Evolutionary conservation across 2,329 filamentous ascomycete species (phyloP).

Genomic region (Curvularia lunata): DNA sequence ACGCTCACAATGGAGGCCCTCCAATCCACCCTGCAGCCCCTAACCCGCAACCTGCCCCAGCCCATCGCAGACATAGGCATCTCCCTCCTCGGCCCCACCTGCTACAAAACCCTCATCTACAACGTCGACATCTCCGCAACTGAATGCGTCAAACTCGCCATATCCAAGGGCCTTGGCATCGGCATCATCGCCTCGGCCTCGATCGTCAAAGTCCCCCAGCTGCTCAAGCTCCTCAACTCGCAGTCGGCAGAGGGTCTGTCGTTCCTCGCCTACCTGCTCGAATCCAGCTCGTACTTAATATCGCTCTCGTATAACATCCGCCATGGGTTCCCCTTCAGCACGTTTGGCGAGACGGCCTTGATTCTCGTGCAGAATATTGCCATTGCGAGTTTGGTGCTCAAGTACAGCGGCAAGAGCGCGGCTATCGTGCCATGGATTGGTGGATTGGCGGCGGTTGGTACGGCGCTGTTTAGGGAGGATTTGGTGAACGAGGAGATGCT

Average conservation of each 20-base stretch:
- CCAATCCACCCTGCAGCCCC: constrained; percentile 38
- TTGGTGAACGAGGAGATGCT: constrained; percentile 71
- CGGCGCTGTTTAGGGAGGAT: constrained; percentile 71
- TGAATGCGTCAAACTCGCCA: constrained; percentile 83
- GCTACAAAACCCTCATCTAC: constrained; percentile 85
- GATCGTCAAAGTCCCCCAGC: constrained; percentile 96
- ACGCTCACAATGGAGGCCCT: constrained; percentile 52
- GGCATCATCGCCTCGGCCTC: constrained; percentile 90
- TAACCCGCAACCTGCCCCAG: constrained; percentile 55
- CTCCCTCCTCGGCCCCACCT: constrained; percentile 75
- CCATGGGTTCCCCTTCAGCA: constrained; percentile 92
- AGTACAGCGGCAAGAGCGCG: constrained; percentile 73
- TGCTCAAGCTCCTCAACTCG: constrained; percentile 85
- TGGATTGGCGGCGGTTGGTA: constrained; percentile 71
- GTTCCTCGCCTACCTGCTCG: constrained; percentile 90
- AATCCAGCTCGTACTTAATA: constrained; percentile 87
- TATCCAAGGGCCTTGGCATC: constrained; percentile 91
- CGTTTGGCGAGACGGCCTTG: constrained; percentile 91
- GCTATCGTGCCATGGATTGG: constrained; percentile 80
- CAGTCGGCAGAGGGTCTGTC: constrained; percentile 82
- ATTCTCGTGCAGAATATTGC: constrained; percentile 92
- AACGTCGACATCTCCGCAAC: constrained; percentile 80
- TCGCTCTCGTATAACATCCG: constrained; percentile 90
- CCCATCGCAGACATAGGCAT: constrained; percentile 44
- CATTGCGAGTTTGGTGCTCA: constrained; percentile 84